Evolutionary conservation across 2,329 filamentous ascomycete species (phyloP), one percentile per base, ranked within the genome.

Genomic region (Leptographium radiaticola): DNA sequence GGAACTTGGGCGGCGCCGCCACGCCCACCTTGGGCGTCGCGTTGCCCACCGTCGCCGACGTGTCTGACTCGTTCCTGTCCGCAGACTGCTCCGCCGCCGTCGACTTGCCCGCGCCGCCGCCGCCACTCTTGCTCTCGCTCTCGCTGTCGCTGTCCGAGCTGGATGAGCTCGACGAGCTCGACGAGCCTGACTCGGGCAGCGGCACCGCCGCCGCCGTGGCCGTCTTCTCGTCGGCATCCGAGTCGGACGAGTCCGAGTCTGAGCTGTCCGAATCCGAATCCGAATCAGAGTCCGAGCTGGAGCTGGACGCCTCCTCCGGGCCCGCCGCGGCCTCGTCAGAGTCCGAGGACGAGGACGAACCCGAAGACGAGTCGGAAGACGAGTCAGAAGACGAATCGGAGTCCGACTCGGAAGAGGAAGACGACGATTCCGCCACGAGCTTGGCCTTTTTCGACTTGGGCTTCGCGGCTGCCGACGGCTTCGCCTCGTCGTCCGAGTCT

Each of bases 31-130:
- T 71, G 55, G 77, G 76, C 11, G 80, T 79, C 52, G 71, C 70
- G 61, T 74, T 72, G 61, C 74, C 73, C 46, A 81, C 63, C 4
- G 79, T 82, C 12, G 69, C 66, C 16, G 69, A 69, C 18, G 65
- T 68, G 54, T 74, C 71, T 4, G 70, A 73, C 13, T 59, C 67
- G 51, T 54, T 60, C 16, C 60, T 58, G 6, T 52, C 50, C 8
- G 55, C 53, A 2, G 56, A 55, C 42, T 61, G 18, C 16, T 13
- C 49, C 31, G 43, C 39, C 52, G 62, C 63, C 58, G 63, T 56
- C 33, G 51, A 49, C 34, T 57, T 53, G 15, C 25, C 25, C 25
- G 50, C 44, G 31, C 39, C 52, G 10, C 42, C 44, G 31, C 39
- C 52, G 10, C 42, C 44, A 6, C 38, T 25, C 25, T 25, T 49